Evolutionary conservation across 495 filamentous ascomycete genomes (phyloP).

Genomic region (Articulospora tetracladia): DNA sequence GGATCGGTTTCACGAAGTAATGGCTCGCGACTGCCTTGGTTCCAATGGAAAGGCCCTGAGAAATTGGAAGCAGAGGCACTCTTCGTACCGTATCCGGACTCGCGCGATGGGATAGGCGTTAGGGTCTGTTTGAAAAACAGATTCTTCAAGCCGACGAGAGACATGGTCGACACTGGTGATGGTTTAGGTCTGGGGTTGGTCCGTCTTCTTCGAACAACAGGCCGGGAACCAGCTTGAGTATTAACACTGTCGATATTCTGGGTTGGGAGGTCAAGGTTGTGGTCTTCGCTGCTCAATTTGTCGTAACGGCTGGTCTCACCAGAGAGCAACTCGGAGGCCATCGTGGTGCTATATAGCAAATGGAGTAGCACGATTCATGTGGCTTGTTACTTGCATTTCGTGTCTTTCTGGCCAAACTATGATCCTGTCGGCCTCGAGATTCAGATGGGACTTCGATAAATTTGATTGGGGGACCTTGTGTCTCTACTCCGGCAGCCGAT

Average conservation of each 20-base stretch:
- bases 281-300: conserved; percentile 1
- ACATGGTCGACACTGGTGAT: conserved; percentile 17
- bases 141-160: conserved; percentile 25
- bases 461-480: neutral
- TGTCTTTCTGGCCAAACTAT: neutral
- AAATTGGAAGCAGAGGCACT: neutral
- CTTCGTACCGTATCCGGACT: neutral
- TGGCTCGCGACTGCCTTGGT: conserved; percentile 5
- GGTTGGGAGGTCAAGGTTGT: neutral
- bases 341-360: neutral
- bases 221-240: neutral
- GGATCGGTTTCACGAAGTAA: neutral
- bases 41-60: neutral
- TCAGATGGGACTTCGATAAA: too few species aligned
- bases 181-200: neutral
- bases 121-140: conserved; percentile 21
- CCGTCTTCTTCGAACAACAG: conserved; percentile 5
- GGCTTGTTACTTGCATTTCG: neutral
- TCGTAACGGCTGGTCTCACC: conserved; percentile 6
- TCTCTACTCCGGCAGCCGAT: neutral
- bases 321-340: conserved; percentile 6
- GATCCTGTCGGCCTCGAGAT: neutral
- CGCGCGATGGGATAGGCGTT: conserved; percentile 4
- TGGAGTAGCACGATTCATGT: neutral
- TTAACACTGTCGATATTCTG: neutral